A percentile compares a stretch with the other conserved stretches of the same genome.
phyloP scores from a whole-genome alignment of 2,329 filamentous ascomycete species.

The Penicillium sp. region DNA sequence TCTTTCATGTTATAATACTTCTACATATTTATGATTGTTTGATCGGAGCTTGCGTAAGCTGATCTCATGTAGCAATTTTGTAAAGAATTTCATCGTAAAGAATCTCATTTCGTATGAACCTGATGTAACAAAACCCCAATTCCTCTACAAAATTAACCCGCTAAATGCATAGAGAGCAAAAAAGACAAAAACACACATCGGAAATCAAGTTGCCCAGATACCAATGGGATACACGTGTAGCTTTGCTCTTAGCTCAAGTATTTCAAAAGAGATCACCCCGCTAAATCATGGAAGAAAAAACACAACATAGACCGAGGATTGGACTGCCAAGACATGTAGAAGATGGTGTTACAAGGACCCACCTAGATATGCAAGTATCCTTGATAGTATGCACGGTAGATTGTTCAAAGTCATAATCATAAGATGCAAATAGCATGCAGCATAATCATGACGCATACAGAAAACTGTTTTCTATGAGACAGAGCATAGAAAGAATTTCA shows the following conservation, averaged over 20 bases:
- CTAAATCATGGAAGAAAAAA: neutral
- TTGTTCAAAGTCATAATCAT: constrained; percentile 15
- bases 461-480: neutral
- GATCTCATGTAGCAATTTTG: neutral
- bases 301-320: neutral
- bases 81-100: neutral
- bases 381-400: neutral
- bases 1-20: neutral
- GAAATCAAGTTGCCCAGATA: neutral
- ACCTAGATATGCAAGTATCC: neutral
- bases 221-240: neutral
- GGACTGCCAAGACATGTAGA: neutral
- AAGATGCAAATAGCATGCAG: constrained; percentile 5
- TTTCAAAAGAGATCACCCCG: neutral
- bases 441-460: constrained; percentile 2
- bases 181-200: neutral
- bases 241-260: neutral
- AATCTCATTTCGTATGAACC: neutral
- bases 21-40: neutral
- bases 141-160: neutral
- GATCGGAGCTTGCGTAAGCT: neutral
- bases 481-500: constrained; percentile 19
- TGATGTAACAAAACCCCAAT: neutral
- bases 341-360: neutral
- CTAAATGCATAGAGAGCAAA: neutral